Base-by-base conservation (phyloP, 176 grass and related monocot species). In the Saccharum spontaneum region DNA sequence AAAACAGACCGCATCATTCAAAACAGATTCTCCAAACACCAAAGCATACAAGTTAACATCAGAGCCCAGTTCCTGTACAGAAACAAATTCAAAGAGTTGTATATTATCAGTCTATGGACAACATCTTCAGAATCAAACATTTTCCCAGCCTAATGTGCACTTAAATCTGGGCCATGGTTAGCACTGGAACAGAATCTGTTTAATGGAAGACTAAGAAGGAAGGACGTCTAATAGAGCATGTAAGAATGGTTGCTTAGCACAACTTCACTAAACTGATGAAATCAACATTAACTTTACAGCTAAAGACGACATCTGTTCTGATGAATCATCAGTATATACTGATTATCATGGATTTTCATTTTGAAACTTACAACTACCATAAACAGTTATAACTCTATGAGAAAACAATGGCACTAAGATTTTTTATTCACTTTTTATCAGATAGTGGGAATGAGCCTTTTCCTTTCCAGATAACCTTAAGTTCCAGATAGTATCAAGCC, bases 21-120 rank as follows among this genome's bases (percentile, higher is more conserved):
- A 84, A 90, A 98, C 97, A 79, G 97, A 98, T 88, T 98, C 97
- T 50, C 97, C 97, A 86, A 98, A 98, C 69, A 98, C 97, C 79
- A 98, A 83, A 76, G 97, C 97, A 87, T 98, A 98, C 76, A 98
- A 88, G 71, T 98, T 98, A 83, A 95, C 82, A 88, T 98, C 97
- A 78, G 86, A 91, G 39, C 97, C 97, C 71, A 98, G 88, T 87
- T 98, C 97, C 97, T 98, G 89, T 77, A 86, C 44, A 64, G 61
- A 89, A 86, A 82, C 81, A 60, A 89, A 68, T 78, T 63, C 57
- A 67, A 45, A 38, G 72, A 70, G 67, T 60, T 87, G 23, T 15
- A 49, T 31, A 34, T 30, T 36, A 76, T 78, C 77, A 87, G 16
- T 80, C 67, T 40, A 50, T 22, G 6, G 45, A n/a, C 4, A 57